Evolutionary conservation across 495 filamentous ascomycete species (phyloP).

Genomic region (Penicillium canescens): DNA sequence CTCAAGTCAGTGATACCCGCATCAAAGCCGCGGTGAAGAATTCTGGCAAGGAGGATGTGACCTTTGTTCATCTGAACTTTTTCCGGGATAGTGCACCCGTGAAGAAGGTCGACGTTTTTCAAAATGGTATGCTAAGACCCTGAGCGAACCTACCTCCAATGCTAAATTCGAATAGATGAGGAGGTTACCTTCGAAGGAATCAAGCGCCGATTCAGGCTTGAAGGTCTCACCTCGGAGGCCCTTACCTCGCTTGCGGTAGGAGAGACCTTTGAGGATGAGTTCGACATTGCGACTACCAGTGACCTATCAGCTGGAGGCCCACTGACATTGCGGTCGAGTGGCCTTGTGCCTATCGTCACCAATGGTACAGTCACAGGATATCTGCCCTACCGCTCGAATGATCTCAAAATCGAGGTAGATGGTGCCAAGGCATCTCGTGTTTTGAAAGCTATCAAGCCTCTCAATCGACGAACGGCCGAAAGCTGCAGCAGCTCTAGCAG

Average conservation of each 20-base stretch:
- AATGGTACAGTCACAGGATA: conserved; percentile 32
- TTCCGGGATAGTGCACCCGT: conserved; percentile 59
- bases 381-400: conserved; percentile 25
- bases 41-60: conserved; percentile 52
- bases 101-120: conserved; percentile 60
- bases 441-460: conserved; percentile 39
- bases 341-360: conserved; percentile 47
- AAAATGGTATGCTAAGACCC: conserved; percentile 40
- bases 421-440: conserved; percentile 49
- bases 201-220: conserved; percentile 46
- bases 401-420: conserved; percentile 41
- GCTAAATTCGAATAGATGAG: conserved; percentile 31
- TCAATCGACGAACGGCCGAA: conserved; percentile 52
- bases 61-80: conserved; percentile 62
- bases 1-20: conserved; percentile 52
- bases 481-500: conserved; percentile 49
- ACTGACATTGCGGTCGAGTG: conserved; percentile 48
- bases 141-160: background rate
- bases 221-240: conserved; percentile 47
- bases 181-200: conserved; percentile 60
- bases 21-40: conserved; percentile 65
- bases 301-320: conserved; percentile 53
- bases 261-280: conserved; percentile 53
- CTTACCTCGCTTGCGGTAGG: conserved; percentile 59
- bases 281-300: conserved; percentile 58